Evolutionary conservation across 768 basidiomycete genomes (phyloP).

Genomic region (Macrolepiota fuliginosa): DNA sequence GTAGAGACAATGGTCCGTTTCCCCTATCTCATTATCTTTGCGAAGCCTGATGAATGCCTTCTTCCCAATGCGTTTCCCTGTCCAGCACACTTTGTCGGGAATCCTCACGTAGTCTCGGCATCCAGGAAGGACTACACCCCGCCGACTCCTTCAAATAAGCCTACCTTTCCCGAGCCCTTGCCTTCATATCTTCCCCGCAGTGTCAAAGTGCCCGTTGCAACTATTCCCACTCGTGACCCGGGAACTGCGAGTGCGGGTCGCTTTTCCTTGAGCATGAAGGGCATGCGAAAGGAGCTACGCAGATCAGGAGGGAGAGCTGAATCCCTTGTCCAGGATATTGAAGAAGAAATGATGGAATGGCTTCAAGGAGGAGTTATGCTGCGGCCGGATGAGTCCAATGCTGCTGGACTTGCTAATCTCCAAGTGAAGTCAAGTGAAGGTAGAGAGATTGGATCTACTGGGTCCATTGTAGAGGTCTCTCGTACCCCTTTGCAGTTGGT

Average conservation of each 20-base stretch:
- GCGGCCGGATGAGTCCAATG: slow-evolving; percentile 38
- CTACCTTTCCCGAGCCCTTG: slow-evolving; percentile 77
- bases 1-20: slow-evolving; percentile 72
- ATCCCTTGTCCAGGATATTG: slow-evolving; percentile 64
- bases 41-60: not conserved
- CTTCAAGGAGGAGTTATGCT: slow-evolving; percentile 57
- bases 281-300: slow-evolving; percentile 67
- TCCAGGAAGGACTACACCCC: slow-evolving; percentile 52
- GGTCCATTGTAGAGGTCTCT: slow-evolving; percentile 60
- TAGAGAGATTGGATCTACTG: slow-evolving; percentile 47
- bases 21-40: not conserved
- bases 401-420: slow-evolving; percentile 17
- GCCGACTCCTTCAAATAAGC: slow-evolving; percentile 35
- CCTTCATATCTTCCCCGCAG: slow-evolving; percentile 69
- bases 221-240: slow-evolving; percentile 41
- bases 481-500: slow-evolving; percentile 66
- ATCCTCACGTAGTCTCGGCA: slow-evolving; percentile 70
- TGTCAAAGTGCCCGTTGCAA: slow-evolving; percentile 45
- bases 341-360: slow-evolving; percentile 64
- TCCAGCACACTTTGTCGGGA: slow-evolving; percentile 69
- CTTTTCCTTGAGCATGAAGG: slow-evolving; percentile 74
- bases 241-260: slow-evolving; percentile 66
- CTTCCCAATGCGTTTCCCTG: not conserved
- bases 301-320: slow-evolving; percentile 58
- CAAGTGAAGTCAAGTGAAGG: slow-evolving; percentile 27